These are phyloP conservation scores for Cercospora berteroae DNA, from an alignment of 2,329 filamentous ascomycete species.

Conservation along the genomic window DNA sequence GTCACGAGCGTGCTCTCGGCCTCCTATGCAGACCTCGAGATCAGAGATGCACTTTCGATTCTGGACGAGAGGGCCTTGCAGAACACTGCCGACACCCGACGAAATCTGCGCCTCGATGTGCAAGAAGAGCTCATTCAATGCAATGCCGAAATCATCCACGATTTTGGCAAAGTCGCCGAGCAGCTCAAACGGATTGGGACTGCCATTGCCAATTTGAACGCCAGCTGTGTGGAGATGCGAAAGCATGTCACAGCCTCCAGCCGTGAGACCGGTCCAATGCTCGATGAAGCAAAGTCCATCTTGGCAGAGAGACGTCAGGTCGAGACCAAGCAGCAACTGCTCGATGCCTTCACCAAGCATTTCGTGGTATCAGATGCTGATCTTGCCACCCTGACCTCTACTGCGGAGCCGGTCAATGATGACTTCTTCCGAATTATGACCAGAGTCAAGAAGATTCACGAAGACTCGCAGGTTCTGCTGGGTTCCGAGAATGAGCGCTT, in stretches of 20 bases:
- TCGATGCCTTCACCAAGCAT: slow-evolving; percentile 74
- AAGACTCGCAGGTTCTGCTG: slow-evolving; percentile 83
- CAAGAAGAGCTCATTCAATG: slow-evolving; percentile 91
- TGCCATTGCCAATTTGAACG: slow-evolving; percentile 75
- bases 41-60: slow-evolving; percentile 76
- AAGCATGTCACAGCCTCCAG: slow-evolving; percentile 73
- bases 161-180: slow-evolving; percentile 88
- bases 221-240: slow-evolving; percentile 77
- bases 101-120: slow-evolving; percentile 75
- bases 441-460: slow-evolving; percentile 81
- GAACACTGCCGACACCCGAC: slow-evolving; percentile 75
- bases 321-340: slow-evolving; percentile 74
- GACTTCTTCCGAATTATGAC: slow-evolving; percentile 75
- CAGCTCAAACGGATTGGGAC: slow-evolving; percentile 82
- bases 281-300: slow-evolving; percentile 73
- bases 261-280: slow-evolving; percentile 67
- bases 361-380: slow-evolving; percentile 86
- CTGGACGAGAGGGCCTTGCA: slow-evolving; percentile 69
- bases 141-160: slow-evolving; percentile 82
- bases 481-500: slow-evolving; percentile 86
- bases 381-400: slow-evolving; percentile 69
- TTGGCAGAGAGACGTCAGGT: slow-evolving; percentile 70
- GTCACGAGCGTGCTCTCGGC: slow-evolving; percentile 83
- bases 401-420: slow-evolving; percentile 78
- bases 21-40: slow-evolving; percentile 89